Evolutionary conservation across 192 early-diverging fungal genomes (phyloP), one percentile per base, ranked within the genome.

Genomic region (Pecoramyces ruminantium): DNA sequence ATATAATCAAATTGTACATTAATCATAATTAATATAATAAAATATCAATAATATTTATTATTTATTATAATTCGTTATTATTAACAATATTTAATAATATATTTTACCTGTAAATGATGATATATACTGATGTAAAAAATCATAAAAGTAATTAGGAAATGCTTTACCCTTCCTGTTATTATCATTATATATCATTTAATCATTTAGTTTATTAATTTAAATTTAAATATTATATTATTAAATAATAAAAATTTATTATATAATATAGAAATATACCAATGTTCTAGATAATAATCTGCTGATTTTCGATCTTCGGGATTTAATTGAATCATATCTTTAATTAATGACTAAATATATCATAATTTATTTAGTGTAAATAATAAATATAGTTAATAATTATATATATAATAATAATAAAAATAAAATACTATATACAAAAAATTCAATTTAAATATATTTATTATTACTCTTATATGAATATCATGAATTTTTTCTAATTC

Each of bases 291-390:
- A 30, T 88, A 87, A 29, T 92, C 91, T 2, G 95, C 96, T 11
- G 92, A 87, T 30, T 86, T 86, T 39, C 97, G 86, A 78, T 92
- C 87, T 14, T 83, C 84, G 38, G 96, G 95, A 79, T 96, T 91
- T 15, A 94, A 86, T 80, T 94, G 92, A 77, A 97, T 94, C 97
- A 99, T 99, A 81, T 93, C 90, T 80, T 83, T 86, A 13, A 99
- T 88, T 83, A 99, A 80, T 77, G 78, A 87, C 86, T 93, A 88
- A 29, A 77, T 78, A n/a, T n/a, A n/a, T n/a, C n/a, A n/a, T n/a
- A n/a, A n/a, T n/a, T n/a, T n/a, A n/a, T n/a, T n/a, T n/a, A n/a
- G n/a, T n/a, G n/a, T n/a, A n/a, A n/a, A n/a, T n/a, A n/a, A n/a
- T n/a, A n/a, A n/a, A n/a, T n/a, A n/a, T n/a, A n/a, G n/a, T n/a